Percentiles rank a stretch among this genome's conserved stretches.
Evolutionary conservation across 192 early-diverging fungal genomes (phyloP).

Genomic region (Podila epigama): DNA sequence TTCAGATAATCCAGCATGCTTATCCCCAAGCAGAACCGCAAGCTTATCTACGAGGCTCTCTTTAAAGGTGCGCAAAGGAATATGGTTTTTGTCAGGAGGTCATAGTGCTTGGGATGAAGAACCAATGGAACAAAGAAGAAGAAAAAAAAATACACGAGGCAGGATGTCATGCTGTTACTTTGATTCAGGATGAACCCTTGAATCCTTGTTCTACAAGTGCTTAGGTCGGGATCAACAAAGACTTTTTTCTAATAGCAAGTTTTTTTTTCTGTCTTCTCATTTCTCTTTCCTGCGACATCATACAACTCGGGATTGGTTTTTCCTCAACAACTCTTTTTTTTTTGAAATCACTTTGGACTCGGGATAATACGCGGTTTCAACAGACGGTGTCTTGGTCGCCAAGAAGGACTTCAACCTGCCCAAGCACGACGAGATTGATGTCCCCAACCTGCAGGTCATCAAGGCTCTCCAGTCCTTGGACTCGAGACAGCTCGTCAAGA

Average conservation of each 20-base stretch:
- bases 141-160: constrained; percentile 1
- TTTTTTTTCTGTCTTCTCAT: constrained; percentile 1
- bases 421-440: constrained; percentile 95
- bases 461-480: constrained; percentile 97
- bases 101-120: too few species aligned
- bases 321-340: background rate
- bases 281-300: constrained; percentile 46
- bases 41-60: constrained; percentile 93
- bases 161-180: background rate
- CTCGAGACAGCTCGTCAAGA: constrained; percentile 93
- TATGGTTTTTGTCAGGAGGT: background rate
- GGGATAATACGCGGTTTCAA: background rate
- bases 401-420: constrained; percentile 98
- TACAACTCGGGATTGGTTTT: background rate
- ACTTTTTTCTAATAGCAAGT: background rate
- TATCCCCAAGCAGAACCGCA: constrained; percentile 97
- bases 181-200: constrained; percentile 11
- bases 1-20: constrained; percentile 79
- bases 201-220: constrained; percentile 7
- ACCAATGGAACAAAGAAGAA: too few species aligned
- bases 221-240: background rate
- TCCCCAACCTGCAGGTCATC: constrained; percentile 99
- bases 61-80: constrained; percentile 73
- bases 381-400: constrained; percentile 98
- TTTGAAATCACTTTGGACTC: background rate